Conservation (phyloP, 371 early-diverging fungal genomes). For the Apophysomyces trapeziformis region DNA sequence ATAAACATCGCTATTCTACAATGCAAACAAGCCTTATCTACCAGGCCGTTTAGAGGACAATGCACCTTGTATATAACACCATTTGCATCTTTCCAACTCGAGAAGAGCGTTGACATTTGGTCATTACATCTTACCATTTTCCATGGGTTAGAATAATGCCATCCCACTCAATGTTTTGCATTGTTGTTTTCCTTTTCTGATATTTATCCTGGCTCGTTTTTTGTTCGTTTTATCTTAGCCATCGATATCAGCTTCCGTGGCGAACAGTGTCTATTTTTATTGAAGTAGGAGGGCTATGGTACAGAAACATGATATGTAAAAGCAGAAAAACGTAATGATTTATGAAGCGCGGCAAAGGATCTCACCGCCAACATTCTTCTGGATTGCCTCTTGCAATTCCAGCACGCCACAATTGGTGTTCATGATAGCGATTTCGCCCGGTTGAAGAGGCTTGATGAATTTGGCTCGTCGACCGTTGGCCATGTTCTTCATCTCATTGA, state of each 20-base stretch:
- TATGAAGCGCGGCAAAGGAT: constrained; percentile 78
- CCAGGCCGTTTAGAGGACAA: no score
- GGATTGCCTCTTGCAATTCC: constrained; percentile 90
- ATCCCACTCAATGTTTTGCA: no score
- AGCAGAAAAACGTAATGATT: background rate
- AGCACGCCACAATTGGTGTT: constrained; percentile 89
- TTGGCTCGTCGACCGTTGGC: constrained; percentile 74
- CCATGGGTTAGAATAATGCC: no score
- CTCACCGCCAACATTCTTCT: constrained; percentile 87
- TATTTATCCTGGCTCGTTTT: background rate
- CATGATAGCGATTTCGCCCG: constrained; percentile 92
- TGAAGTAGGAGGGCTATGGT: constrained; percentile 1
- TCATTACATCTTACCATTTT: no score
- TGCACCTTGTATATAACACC: no score
- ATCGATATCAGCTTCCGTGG: background rate
- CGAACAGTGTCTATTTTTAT: constrained; percentile 13
- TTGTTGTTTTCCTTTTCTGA: no score
- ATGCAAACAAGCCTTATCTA: no score
- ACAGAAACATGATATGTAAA: constrained; percentile 7
- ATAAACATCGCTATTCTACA: no score
- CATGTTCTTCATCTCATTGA: constrained; percentile 78
- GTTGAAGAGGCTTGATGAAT: constrained; percentile 79
- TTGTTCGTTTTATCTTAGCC: background rate
- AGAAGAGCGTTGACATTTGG: no score
- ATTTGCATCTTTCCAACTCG: no score